Base-by-base conservation (phyloP, 2,329 filamentous ascomycete species). In the Alternaria hordeiaustralica region DNA sequence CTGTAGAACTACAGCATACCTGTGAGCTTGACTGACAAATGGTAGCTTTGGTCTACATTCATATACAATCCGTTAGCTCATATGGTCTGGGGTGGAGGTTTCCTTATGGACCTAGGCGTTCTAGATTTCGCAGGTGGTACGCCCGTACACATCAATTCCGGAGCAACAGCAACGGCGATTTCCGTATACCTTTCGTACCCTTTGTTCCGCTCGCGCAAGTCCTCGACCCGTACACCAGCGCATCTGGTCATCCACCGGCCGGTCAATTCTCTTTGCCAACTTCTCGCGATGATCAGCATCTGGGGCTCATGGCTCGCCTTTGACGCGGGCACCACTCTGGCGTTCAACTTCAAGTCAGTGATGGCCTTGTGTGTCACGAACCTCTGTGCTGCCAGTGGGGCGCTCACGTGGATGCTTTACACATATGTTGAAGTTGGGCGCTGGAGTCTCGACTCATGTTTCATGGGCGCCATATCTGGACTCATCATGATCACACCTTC, bases 251-350 rank as follows among this genome's bases (percentile, higher is more conserved):
- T 86, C 15, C 84, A 85, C 63, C 78, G 81, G 4, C 83, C 84
- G 0, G 82, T 84, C 30, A 85, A 85, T 63, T 81, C 82, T 6
- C 78, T 85, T 45, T 84, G 79, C 63, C 83, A 86, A 61, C 72
- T 86, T 5, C 70, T 85, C 5, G 80, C 83, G 3, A 74, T 85
- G 71, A 81, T 85, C 58, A 84, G 82, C 58, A 85, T 85, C 60
- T 86, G 84, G 84, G 83, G 83, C 28, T 82, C 83, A 1, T 86
- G 84, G 84, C 75, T 85, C 8, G 84, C 84, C 18, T 86, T 85
- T 67, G 83, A 85, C 60, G 84, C 83, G 7, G 84, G 84, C 8
- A 85, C 83, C 1, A 84, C 82, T 0, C 74, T 86, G 5, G 78
- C 80, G 0, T 77, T 85, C 23, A 85, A 82, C 69, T 85, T 85